Conservation (phyloP, 371 early-diverging fungal species). For the Smittium culicis region DNA sequence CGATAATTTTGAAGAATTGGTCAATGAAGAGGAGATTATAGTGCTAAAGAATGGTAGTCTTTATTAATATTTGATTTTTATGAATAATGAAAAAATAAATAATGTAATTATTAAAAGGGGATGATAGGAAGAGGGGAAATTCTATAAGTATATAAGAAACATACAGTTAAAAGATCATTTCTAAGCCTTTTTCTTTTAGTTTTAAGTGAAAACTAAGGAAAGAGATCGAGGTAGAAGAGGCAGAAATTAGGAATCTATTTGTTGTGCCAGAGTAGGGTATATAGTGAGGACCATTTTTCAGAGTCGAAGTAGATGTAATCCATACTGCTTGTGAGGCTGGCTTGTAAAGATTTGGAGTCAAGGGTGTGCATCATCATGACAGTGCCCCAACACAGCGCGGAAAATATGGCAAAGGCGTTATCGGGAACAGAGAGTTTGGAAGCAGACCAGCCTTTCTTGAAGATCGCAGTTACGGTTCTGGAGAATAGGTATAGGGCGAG, state of each 20-base stretch:
- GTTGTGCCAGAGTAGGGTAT: conserved; percentile 76
- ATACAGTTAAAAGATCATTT: no score
- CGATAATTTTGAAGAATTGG: no score
- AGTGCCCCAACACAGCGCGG: conserved; percentile 87
- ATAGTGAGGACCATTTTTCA: conserved; percentile 59
- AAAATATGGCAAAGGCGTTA: conserved; percentile 76
- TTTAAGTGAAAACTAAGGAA: no score
- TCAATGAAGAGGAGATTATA: no score
- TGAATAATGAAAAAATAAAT: no score
- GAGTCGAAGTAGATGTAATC: conserved; percentile 81
- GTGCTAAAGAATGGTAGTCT: no score
- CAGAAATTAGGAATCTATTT: conserved; percentile 40
- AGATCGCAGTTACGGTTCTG: conserved; percentile 71
- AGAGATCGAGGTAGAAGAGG: no score
- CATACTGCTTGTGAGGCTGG: conserved; percentile 85
- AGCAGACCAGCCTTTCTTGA: conserved; percentile 62
- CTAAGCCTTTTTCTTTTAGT: no score
- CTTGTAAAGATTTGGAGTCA: conserved; percentile 77
- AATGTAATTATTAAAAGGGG: no score
- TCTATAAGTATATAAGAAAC: no score
- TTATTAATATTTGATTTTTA: conserved; percentile 1
- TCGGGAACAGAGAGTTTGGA: conserved; percentile 53
- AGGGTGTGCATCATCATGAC: conserved; percentile 92
- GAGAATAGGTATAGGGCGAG: conserved; percentile 90
- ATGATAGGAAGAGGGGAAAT: no score